Base-by-base conservation (phyloP, 768 basidiomycete genomes). In the Boletus rufocinnamomeus region DNA sequence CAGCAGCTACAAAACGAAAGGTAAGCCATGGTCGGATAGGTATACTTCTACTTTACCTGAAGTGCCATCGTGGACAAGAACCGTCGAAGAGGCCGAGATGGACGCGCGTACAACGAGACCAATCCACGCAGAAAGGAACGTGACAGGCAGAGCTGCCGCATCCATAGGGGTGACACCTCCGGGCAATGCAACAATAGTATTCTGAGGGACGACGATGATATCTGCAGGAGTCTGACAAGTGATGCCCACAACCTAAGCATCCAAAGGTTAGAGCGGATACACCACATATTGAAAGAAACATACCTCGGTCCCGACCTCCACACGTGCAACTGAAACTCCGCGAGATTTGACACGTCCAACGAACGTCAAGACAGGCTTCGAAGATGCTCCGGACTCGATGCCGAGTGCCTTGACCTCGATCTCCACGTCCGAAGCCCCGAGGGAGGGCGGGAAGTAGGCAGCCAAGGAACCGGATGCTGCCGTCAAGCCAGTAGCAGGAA, bases 121-220 rank as follows among this genome's bases (percentile, higher is more conserved):
- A 17, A 69, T 63, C 70, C 70, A 72, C 13, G 70, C 57, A 4
- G 70, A 45, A 27, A 71, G 64, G 61, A 72, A 64, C 1, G 63
- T 53, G 38, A 56, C 23, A 34, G 70, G 57, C 4, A 72, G 38
- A 34, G 63, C 58, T 17, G 65, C 71, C 4, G 65, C 70, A 46
- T 70, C 67, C 27, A 38, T 32, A 6, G 55, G 21, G 6, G 37
- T 58, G 40, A 66, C 27, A 9, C 64, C 63, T 14, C 44, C 48
- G 3, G 69, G 63, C 19, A 72, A 41, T 2, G 50, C 25, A 13
- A 60, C 35, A 6, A 69, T 52, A 1, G 66, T 35, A 11, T 54
- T 40, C 21, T 63, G 43, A 58, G 58, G 54, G 2, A 62, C 67
- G 21, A 66, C 49, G 23, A 70, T 44, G 6, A 57, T 54, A 43